Evolutionary conservation across 2,329 filamentous ascomycete species (phyloP).

Genomic region (Exophiala aquamarina): DNA sequence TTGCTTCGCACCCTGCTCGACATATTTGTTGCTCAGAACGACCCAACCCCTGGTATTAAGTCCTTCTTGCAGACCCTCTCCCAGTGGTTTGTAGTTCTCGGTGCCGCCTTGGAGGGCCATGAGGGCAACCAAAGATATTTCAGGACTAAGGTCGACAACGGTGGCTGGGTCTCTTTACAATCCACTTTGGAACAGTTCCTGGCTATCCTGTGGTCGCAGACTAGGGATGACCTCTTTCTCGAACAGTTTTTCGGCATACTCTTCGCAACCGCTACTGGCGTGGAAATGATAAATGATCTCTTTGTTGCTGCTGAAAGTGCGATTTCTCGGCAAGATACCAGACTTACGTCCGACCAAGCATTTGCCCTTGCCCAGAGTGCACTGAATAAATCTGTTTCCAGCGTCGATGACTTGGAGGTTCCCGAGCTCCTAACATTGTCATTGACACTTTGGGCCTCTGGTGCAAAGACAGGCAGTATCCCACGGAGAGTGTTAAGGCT

Average conservation of each 20-base stretch:
- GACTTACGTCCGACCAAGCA: slow-evolving; percentile 8
- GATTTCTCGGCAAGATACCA: slow-evolving; percentile 5
- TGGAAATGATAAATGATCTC: slow-evolving; percentile 70
- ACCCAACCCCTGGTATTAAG: slow-evolving; percentile 15
- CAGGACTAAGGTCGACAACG: slow-evolving; percentile 69
- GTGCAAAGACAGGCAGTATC: slow-evolving; percentile 9
- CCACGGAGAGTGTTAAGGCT: slow-evolving; percentile 37
- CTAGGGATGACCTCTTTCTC: slow-evolving; percentile 48
- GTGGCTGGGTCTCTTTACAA: slow-evolving; percentile 76
- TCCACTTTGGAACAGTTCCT: slow-evolving; percentile 49
- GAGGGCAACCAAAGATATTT: slow-evolving; percentile 89
- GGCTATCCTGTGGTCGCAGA: slow-evolving; percentile 9
- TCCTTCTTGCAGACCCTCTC: slow-evolving; percentile 68
- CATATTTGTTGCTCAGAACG: slow-evolving; percentile 63
- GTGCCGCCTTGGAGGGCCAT: slow-evolving; percentile 73
- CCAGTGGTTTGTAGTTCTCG: slow-evolving; percentile 60
- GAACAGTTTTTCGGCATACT: slow-evolving; percentile 84
- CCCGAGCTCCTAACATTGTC: slow-evolving; percentile 29
- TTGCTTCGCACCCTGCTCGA: slow-evolving; percentile 70
- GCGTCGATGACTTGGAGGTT: slow-evolving; percentile 23
- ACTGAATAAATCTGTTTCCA: slow-evolving; percentile 21
- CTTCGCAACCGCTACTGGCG: slow-evolving; percentile 75
- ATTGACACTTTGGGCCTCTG: slow-evolving; percentile 24
- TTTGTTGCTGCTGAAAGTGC: slow-evolving; percentile 38
- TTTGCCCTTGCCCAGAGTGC: slow-evolving; percentile 7